Evolutionary conservation across 768 basidiomycete genomes (phyloP).

Genomic region (Lactarius tabidus): DNA sequence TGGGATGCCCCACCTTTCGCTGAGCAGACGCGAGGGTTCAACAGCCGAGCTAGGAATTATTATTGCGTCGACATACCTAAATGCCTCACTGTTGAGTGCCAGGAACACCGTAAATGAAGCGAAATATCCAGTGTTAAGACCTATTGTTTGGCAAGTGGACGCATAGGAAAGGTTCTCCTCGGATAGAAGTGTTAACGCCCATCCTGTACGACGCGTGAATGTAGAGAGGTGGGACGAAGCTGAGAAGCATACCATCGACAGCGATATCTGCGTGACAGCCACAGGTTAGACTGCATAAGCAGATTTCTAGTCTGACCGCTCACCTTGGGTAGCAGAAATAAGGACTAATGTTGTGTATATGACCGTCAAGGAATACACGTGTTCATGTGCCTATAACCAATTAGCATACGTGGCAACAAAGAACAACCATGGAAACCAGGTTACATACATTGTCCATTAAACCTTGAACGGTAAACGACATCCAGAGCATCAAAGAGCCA

Average conservation of each 20-base stretch:
- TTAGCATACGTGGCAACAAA: slow-evolving; percentile 9
- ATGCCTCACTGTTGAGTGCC: slow-evolving; percentile 92
- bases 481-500: slow-evolving; percentile 75
- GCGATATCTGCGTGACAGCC: slow-evolving; percentile 70
- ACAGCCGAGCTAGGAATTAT: slow-evolving; percentile 5
- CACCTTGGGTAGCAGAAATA: slow-evolving; percentile 96
- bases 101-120: slow-evolving; percentile 96
- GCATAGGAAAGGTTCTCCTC: slow-evolving; percentile 94
- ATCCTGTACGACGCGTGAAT: slow-evolving; percentile 41
- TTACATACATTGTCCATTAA: slow-evolving; percentile 71
- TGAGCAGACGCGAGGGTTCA: slow-evolving; percentile 29
- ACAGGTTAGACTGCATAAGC: slow-evolving; percentile 22
- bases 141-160: slow-evolving; percentile 97
- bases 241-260: slow-evolving; percentile 72
- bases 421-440: slow-evolving; percentile 1
- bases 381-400: slow-evolving; percentile 64
- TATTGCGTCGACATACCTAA: slow-evolving; percentile 48
- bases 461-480: slow-evolving; percentile 68
- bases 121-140: slow-evolving; percentile 93
- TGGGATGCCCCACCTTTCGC: slow-evolving; percentile 73
- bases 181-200: slow-evolving; percentile 83
- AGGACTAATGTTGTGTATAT: slow-evolving; percentile 88
- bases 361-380: slow-evolving; percentile 72
- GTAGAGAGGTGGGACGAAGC: slow-evolving; percentile 37
- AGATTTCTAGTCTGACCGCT: slow-evolving; percentile 23